Evolutionary conservation across 2,329 filamentous ascomycete genomes (phyloP).

Genomic region (Rhynchosporium graminicola): DNA sequence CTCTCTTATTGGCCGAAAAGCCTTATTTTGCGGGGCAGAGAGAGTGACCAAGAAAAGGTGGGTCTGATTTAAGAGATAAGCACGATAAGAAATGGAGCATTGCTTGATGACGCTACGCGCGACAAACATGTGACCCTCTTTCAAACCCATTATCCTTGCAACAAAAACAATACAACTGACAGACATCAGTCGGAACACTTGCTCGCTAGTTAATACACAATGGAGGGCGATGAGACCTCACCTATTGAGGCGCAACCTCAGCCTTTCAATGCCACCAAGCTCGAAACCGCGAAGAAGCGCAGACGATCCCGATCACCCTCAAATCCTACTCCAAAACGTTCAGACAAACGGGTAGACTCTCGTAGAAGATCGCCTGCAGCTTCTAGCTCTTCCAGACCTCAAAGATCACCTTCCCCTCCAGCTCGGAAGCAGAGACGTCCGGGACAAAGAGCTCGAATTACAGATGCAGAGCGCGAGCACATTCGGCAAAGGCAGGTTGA

Average conservation of each 20-base stretch:
- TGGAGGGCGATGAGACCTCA: conserved; percentile 40
- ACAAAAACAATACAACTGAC: not conserved
- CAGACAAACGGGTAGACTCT: conserved; percentile 28
- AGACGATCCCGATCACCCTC: conserved; percentile 44
- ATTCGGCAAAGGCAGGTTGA: conserved; percentile 61
- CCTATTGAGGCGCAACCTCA: conserved; percentile 43
- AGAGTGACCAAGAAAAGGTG: too few relatives aligned
- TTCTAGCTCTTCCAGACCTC: conserved; percentile 30
- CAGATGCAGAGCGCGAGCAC: conserved; percentile 65
- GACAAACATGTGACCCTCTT: too few relatives aligned
- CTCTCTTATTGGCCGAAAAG: too few relatives aligned
- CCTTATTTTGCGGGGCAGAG: too few relatives aligned
- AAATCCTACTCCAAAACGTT: conserved; percentile 34
- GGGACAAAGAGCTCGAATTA: conserved; percentile 66
- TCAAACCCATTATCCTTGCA: not conserved
- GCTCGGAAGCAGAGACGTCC: conserved; percentile 71
- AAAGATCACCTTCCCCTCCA: conserved; percentile 38
- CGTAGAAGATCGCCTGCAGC: conserved; percentile 35
- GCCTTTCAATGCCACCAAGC: conserved; percentile 46
- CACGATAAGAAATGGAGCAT: too few relatives aligned
- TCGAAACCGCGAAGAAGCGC: conserved; percentile 46
- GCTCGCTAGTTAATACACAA: conserved; percentile 24
- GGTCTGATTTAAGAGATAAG: too few relatives aligned
- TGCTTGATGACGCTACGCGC: too few relatives aligned
- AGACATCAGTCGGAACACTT: not conserved